Evolutionary conservation across 2,329 filamentous ascomycete genomes (phyloP).

Genomic region (Setomelanomma holmii): DNA sequence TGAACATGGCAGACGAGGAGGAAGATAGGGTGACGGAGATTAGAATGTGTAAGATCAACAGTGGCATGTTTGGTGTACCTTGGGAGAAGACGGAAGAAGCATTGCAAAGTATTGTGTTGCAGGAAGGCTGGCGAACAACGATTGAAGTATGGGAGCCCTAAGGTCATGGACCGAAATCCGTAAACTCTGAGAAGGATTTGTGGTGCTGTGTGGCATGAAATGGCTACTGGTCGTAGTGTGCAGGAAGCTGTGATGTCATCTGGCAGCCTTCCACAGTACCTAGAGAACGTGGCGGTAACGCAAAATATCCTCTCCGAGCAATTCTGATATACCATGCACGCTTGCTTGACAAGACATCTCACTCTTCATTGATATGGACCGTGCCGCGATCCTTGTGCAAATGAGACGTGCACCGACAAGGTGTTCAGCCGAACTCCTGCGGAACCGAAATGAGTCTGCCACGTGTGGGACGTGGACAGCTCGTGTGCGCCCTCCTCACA

Average conservation of each 20-base stretch:
- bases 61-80: slow-evolving; percentile 62
- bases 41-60: slow-evolving; percentile 64
- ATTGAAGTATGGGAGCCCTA: slow-evolving; percentile 42
- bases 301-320: too few species aligned
- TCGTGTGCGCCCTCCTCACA: slow-evolving; percentile 4
- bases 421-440: slow-evolving; percentile 5
- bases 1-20: slow-evolving; percentile 41
- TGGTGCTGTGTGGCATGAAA: too few species aligned
- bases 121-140: slow-evolving; percentile 27
- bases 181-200: too few species aligned
- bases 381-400: slow-evolving; percentile 1
- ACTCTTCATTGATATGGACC: neutral
- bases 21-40: slow-evolving; percentile 34
- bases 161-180: too few species aligned
- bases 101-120: slow-evolving; percentile 40
- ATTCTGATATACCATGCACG: too few species aligned
- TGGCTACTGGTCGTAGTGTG: too few species aligned
- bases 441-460: slow-evolving; percentile 7
- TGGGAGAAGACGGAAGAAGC: slow-evolving; percentile 60
- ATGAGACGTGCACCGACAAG: slow-evolving; percentile 8
- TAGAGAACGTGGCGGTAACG: too few species aligned
- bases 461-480: slow-evolving; percentile 7
- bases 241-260: too few species aligned
- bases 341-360: too few species aligned
- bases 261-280: too few species aligned